Evolutionary conservation across 352 stramenopile species (phyloP).

Genomic region (Phytophthora syringae): DNA sequence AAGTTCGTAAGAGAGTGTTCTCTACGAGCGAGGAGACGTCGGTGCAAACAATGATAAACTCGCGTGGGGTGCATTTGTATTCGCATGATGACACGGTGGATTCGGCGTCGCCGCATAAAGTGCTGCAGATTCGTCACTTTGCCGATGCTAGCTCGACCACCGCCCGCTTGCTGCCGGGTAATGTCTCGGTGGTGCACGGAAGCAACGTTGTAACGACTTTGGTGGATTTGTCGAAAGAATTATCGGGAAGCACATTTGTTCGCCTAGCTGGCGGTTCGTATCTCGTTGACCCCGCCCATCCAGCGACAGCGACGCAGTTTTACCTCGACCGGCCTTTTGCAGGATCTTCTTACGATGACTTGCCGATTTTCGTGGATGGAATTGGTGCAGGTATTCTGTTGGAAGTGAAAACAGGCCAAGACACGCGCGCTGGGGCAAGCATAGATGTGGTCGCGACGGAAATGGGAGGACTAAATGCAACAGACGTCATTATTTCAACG

Average conservation of each 20-base stretch:
- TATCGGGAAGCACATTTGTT: conserved; percentile 51
- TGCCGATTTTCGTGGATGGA: conserved; percentile 60
- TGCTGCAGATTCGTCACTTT: conserved; percentile 60
- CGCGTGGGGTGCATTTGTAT: conserved; percentile 51
- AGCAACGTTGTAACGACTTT: conserved; percentile 55
- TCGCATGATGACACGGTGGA: conserved; percentile 56
- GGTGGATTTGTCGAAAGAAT: conserved; percentile 42
- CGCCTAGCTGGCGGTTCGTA: conserved; percentile 57
- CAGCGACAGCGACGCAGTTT: conserved; percentile 41
- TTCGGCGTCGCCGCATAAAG: conserved; percentile 37
- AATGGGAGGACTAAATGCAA: conserved; percentile 22
- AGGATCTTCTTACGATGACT: conserved; percentile 51
- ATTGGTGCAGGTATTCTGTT: conserved; percentile 55
- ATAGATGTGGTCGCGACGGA: conserved; percentile 45
- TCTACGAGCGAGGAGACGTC: conserved; percentile 52
- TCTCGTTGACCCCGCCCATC: conserved; percentile 47
- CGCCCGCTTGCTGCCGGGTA: conserved; percentile 43
- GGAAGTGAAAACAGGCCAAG: conserved; percentile 32
- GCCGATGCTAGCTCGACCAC: conserved; percentile 46
- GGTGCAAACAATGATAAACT: conserved; percentile 53
- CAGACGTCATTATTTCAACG: conserved; percentile 51
- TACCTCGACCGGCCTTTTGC: conserved; percentile 58
- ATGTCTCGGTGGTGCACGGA: conserved; percentile 53
- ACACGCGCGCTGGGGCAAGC: conserved; percentile 31
- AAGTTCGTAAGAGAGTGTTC: conserved; percentile 53